Percentiles rank a stretch among this genome's conserved stretches.
Evolutionary conservation across 2,329 filamentous ascomycete species (phyloP).

Genomic region (Neofusicoccum umdonicola): DNA sequence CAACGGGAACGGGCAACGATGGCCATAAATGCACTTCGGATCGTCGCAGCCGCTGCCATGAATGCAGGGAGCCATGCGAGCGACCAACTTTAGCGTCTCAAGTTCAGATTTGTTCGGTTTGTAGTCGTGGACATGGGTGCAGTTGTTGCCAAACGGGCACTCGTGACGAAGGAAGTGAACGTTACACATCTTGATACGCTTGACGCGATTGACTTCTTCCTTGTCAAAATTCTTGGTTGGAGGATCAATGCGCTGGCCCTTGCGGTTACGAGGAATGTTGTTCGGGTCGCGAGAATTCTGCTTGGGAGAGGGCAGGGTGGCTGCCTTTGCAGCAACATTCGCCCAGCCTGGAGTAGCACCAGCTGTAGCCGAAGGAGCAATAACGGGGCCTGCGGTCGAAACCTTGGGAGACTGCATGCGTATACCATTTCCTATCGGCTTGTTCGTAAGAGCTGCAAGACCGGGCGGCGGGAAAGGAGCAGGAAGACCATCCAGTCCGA

Average conservation of each 20-base stretch:
- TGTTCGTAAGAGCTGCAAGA: background rate
- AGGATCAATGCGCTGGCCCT: slow-evolving; percentile 59
- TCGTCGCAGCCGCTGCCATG: slow-evolving; percentile 59
- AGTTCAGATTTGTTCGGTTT: slow-evolving; percentile 54
- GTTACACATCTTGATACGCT: slow-evolving; percentile 63
- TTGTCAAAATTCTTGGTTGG: slow-evolving; percentile 51
- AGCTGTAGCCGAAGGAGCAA: background rate
- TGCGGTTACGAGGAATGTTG: slow-evolving; percentile 54
- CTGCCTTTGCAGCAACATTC: slow-evolving; percentile 15
- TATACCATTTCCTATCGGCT: background rate
- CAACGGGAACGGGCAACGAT: slow-evolving; percentile 56
- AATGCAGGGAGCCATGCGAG: slow-evolving; percentile 62
- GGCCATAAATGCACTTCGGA: slow-evolving; percentile 61
- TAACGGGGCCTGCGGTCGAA: background rate
- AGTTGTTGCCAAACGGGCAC: slow-evolving; percentile 54
- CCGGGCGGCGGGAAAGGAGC: slow-evolving; percentile 11
- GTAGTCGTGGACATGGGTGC: slow-evolving; percentile 56
- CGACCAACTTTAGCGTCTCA: slow-evolving; percentile 56
- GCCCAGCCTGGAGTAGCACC: slow-evolving; percentile 18
- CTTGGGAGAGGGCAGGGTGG: slow-evolving; percentile 5
- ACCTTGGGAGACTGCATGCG: background rate
- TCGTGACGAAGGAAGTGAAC: slow-evolving; percentile 58
- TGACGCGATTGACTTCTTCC: slow-evolving; percentile 58
- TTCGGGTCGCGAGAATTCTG: slow-evolving; percentile 8
- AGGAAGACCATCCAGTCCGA: background rate